Conservation (phyloP, 2,329 filamentous ascomycete species). For the Arthrobotrys musiformis region DNA sequence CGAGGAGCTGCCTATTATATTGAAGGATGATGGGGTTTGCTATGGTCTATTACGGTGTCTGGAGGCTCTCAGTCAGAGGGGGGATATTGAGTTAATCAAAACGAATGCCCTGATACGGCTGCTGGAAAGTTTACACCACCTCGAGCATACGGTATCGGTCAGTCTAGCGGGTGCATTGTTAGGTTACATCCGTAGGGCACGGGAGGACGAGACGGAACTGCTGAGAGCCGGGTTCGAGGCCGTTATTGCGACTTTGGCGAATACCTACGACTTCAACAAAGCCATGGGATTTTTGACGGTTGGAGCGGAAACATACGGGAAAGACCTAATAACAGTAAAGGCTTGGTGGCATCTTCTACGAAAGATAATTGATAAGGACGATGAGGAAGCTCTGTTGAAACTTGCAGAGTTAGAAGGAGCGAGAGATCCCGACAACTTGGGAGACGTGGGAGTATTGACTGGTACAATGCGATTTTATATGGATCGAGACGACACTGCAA, state of each 20-base stretch:
- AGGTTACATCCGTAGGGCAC: slow-evolving; percentile 38
- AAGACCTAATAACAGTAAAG: slow-evolving; percentile 29
- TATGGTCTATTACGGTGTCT: slow-evolving; percentile 47
- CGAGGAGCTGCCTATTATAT: neutral
- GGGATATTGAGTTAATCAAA: slow-evolving; percentile 22
- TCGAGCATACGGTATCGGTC: slow-evolving; percentile 30
- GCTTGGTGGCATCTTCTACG: slow-evolving; percentile 47
- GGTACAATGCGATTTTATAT: slow-evolving; percentile 48
- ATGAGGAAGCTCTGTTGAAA: slow-evolving; percentile 43
- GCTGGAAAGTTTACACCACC: slow-evolving; percentile 19
- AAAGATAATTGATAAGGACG: slow-evolving; percentile 43
- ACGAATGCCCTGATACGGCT: slow-evolving; percentile 1
- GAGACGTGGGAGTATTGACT: slow-evolving; percentile 34
- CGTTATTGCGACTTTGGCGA: slow-evolving; percentile 42
- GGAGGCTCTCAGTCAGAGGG: slow-evolving; percentile 41
- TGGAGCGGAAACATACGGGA: slow-evolving; percentile 37
- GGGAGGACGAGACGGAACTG: neutral
- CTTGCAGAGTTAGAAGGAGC: slow-evolving; percentile 35
- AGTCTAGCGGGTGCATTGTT: slow-evolving; percentile 36
- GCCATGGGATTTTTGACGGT: slow-evolving; percentile 49
- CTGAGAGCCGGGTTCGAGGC: slow-evolving; percentile 45
- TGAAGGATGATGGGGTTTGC: slow-evolving; percentile 41
- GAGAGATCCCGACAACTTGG: slow-evolving; percentile 25
- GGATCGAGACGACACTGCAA: slow-evolving; percentile 43
- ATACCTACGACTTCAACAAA: slow-evolving; percentile 40